Evolutionary conservation across 2,329 filamentous ascomycete genomes (phyloP).

Genomic region (Didymella arachidicola): DNA sequence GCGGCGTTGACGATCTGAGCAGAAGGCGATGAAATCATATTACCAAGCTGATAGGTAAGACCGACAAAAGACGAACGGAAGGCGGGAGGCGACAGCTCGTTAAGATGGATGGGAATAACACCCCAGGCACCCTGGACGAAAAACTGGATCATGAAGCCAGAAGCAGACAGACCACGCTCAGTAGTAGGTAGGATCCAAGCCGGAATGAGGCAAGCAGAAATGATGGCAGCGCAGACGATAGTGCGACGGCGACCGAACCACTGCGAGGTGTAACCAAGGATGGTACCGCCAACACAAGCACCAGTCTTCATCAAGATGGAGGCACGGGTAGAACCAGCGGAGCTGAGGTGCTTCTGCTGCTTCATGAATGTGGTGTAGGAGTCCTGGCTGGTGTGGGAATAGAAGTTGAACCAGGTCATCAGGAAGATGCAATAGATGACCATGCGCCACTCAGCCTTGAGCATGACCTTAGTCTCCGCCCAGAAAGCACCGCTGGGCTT

Average conservation of each 20-base stretch:
- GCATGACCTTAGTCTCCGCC: slow-evolving; percentile 72
- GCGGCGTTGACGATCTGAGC: slow-evolving; percentile 81
- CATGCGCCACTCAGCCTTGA: slow-evolving; percentile 76
- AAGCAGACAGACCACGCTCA: slow-evolving; percentile 67
- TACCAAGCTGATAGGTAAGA: slow-evolving; percentile 76
- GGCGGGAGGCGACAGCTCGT: slow-evolving; percentile 74
- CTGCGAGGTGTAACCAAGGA: slow-evolving; percentile 77
- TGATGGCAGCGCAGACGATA: slow-evolving; percentile 67
- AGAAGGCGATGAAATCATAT: slow-evolving; percentile 75
- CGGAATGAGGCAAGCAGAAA: slow-evolving; percentile 70
- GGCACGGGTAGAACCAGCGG: slow-evolving; percentile 71
- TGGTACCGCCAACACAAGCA: slow-evolving; percentile 75
- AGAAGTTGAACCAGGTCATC: slow-evolving; percentile 72
- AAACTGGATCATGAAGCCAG: slow-evolving; percentile 72
- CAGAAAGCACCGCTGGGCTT: slow-evolving; percentile 64
- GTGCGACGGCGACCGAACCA: slow-evolving; percentile 75
- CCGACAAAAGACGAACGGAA: slow-evolving; percentile 76
- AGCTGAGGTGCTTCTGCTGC: slow-evolving; percentile 72
- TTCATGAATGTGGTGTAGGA: slow-evolving; percentile 84
- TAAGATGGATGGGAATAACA: slow-evolving; percentile 70
- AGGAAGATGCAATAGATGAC: slow-evolving; percentile 78
- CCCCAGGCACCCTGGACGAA: slow-evolving; percentile 57
- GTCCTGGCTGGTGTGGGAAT: slow-evolving; percentile 82
- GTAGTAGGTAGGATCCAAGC: slow-evolving; percentile 73
- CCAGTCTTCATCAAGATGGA: slow-evolving; percentile 84